Conservation (phyloP, 805 yeast genomes). For the Spathaspora gorwiae region DNA sequence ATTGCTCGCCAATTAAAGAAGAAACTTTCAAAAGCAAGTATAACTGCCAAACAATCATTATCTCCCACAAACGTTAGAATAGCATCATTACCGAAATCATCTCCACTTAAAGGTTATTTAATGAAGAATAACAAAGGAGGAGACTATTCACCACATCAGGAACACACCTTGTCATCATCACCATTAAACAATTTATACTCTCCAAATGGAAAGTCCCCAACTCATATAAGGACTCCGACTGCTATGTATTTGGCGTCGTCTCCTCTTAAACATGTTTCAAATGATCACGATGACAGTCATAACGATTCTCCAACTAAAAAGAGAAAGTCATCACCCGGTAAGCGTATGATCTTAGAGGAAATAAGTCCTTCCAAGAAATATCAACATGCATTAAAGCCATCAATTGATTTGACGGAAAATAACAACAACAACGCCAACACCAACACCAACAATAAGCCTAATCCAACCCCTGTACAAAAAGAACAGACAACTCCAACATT, state of each 20-base stretch:
- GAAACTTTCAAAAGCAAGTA: slow-evolving; percentile 40
- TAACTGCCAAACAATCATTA: slow-evolving; percentile 35
- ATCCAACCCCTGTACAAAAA: neutral
- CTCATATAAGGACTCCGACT: slow-evolving; percentile 33
- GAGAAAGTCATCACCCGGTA: slow-evolving; percentile 12
- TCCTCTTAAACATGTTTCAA: slow-evolving; percentile 23
- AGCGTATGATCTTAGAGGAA: slow-evolving; percentile 27
- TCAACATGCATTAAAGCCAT: slow-evolving; percentile 19
- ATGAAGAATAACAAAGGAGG: slow-evolving; percentile 13
- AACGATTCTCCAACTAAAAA: slow-evolving; percentile 33
- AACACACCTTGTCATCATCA: slow-evolving; percentile 19
- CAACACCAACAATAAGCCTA: neutral
- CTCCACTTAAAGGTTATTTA: slow-evolving; percentile 29
- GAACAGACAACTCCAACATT: slow-evolving; percentile 26
- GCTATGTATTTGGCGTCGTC: slow-evolving; percentile 33
- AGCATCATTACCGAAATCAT: slow-evolving; percentile 14
- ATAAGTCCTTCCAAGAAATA: slow-evolving; percentile 21
- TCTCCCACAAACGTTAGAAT: slow-evolving; percentile 13
- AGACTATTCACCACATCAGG: slow-evolving; percentile 17
- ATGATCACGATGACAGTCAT: slow-evolving; percentile 1
- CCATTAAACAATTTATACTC: slow-evolving; percentile 31
- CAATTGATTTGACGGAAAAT: slow-evolving; percentile 20
- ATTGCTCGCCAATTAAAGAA: slow-evolving; percentile 40
- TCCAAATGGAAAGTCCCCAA: slow-evolving; percentile 37
- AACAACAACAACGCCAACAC: neutral